Percentiles rank a stretch among this genome's conserved stretches.
Evolutionary conservation across 2,329 filamentous ascomycete species (phyloP).

Genomic region (Furcasterigmium furcatum): DNA sequence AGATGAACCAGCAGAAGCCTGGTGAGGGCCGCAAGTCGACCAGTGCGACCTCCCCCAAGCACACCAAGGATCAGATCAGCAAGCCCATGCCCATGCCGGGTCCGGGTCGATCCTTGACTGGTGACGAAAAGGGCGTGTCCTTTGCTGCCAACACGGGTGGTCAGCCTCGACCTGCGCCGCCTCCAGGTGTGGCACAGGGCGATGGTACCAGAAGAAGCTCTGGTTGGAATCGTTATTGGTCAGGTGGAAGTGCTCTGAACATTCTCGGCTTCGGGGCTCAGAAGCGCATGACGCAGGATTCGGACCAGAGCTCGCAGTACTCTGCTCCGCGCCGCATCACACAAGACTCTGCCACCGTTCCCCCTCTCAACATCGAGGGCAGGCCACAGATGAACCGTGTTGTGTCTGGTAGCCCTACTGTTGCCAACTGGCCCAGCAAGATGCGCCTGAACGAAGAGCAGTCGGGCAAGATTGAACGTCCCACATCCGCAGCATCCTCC

Average conservation of each 20-base stretch:
- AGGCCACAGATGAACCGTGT: slow-evolving; percentile 64
- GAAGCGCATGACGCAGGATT: slow-evolving; percentile 48
- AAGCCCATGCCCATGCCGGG: slow-evolving; percentile 49
- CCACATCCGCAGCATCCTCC: slow-evolving; percentile 47
- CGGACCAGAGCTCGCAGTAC: slow-evolving; percentile 55
- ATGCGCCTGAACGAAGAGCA: slow-evolving; percentile 54
- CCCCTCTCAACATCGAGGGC: slow-evolving; percentile 62
- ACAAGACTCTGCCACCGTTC: slow-evolving; percentile 66
- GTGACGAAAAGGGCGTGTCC: slow-evolving; percentile 35
- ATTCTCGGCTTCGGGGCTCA: slow-evolving; percentile 56
- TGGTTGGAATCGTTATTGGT: slow-evolving; percentile 77
- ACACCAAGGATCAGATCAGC: slow-evolving; percentile 61
- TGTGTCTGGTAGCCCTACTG: slow-evolving; percentile 65
- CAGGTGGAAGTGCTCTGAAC: slow-evolving; percentile 66
- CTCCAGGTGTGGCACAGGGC: slow-evolving; percentile 27
- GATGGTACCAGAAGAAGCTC: slow-evolving; percentile 58
- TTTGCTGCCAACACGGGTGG: slow-evolving; percentile 25
- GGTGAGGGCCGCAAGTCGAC: slow-evolving; percentile 48
- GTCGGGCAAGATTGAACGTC: slow-evolving; percentile 58
- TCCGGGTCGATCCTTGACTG: slow-evolving; percentile 15
- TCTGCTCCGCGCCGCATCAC: slow-evolving; percentile 49
- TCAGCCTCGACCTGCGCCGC: slow-evolving; percentile 30
- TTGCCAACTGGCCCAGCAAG: slow-evolving; percentile 55
- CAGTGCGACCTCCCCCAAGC: slow-evolving; percentile 57
- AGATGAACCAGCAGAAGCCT: slow-evolving; percentile 27